These are phyloP conservation scores for Thuidium tamariscinum DNA, from an alignment of 225 moss, liverwort and hornwort species.

Conservation along the genomic window DNA sequence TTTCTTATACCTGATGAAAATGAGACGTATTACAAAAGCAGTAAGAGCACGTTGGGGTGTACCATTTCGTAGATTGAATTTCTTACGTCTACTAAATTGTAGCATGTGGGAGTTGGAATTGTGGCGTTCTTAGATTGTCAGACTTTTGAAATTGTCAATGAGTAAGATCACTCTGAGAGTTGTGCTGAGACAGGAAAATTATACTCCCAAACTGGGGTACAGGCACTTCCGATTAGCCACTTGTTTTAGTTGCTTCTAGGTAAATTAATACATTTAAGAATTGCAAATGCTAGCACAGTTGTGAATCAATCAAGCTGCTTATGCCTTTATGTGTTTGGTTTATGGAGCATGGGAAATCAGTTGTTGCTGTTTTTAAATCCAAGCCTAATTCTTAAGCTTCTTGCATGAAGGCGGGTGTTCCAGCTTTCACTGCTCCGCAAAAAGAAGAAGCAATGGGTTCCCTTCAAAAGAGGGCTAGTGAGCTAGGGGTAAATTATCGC, in stretches of 20 bases:
- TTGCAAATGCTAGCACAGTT: neutral
- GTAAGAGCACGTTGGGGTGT: neutral
- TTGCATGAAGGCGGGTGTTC: constrained; percentile 81
- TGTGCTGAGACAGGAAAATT: neutral
- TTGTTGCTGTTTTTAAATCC: neutral
- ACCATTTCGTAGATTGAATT: neutral
- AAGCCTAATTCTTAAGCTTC: constrained; percentile 24
- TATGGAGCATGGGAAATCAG: neutral
- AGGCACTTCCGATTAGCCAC: neutral
- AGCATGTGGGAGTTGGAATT: neutral
- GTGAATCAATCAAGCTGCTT: neutral
- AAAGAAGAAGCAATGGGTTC: constrained; percentile 83
- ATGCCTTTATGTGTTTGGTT: neutral
- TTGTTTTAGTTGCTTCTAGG: neutral
- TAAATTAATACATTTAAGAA: neutral
- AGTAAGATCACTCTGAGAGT: neutral
- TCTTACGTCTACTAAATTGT: neutral
- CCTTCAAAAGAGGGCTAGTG: constrained; percentile 54
- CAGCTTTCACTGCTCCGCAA: constrained; percentile 91
- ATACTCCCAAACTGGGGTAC: neutral
- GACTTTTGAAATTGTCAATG: neutral
- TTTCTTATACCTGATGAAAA: neutral
- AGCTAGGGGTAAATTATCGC: constrained; percentile 41
- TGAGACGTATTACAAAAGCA: neutral
- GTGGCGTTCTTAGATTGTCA: neutral